These are phyloP conservation scores for Debaryomyces sp. DNA, from an alignment of 1,139 yeast species.

Conservation along the genomic window DNA sequence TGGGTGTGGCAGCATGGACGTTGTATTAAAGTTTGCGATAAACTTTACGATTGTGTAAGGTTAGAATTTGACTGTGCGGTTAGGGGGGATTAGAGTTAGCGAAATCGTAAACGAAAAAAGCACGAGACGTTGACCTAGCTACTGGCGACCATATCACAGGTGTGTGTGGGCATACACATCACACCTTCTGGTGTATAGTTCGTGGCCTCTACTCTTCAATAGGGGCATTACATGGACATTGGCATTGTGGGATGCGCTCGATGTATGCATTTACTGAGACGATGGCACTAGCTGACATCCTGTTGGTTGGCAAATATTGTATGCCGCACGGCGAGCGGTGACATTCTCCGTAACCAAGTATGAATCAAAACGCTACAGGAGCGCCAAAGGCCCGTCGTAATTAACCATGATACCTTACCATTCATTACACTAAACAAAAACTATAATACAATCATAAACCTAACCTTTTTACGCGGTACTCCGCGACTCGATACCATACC, in stretches of 20 bases:
- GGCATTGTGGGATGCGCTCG: neutral
- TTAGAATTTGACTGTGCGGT: neutral
- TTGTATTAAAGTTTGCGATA: neutral
- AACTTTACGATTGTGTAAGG: neutral
- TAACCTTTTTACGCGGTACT: neutral
- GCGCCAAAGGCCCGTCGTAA: neutral
- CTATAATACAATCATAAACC: conserved; percentile 3
- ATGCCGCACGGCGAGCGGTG: neutral
- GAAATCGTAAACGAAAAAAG: neutral
- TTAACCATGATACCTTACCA: neutral
- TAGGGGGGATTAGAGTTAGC: neutral
- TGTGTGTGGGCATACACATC: neutral
- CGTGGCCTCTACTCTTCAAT: neutral
- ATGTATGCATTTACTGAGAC: neutral
- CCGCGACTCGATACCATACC: neutral
- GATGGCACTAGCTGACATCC: neutral
- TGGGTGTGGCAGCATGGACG: neutral
- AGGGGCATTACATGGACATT: neutral
- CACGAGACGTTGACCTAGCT: neutral
- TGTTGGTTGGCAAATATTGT: neutral
- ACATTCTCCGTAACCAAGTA: neutral
- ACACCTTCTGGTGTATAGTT: neutral
- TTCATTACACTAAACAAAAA: conserved; percentile 4
- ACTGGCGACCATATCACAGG: neutral
- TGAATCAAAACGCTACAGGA: neutral